Evolutionary conservation across 164 flowering plant species (phyloP), one percentile per base, ranked within the genome.

Genomic region (Stephania japonica): DNA sequence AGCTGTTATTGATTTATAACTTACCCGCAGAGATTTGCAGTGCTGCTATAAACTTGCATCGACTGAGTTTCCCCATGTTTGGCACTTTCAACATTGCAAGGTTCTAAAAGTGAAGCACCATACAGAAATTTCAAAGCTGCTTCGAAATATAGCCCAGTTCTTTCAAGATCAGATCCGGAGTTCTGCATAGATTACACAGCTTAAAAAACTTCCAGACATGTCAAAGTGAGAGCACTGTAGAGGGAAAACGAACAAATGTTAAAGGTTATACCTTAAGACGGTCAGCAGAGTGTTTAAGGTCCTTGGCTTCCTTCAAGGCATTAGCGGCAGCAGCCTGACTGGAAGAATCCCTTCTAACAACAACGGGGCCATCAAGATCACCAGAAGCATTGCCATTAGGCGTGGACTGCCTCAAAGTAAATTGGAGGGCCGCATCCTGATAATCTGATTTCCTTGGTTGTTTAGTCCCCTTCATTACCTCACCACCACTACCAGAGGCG

Each of bases 21-120:
- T 86, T 88, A 95, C 99, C 84, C 89, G 93, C 94, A 90, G n/a
- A 95, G 86, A 74, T 81, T 87, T 75, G 97, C 99, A 49, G 99
- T 95, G 83, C 87, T 86, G 72, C 88, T 84, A 73, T 93, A 95
- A 19, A 87, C 80, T 73, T 81, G 83, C 81, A 79, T 80, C 41
- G 91, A 85, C 73, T 85, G 95, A 69, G 77, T 76, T 19, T 92
- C 98, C 73, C 85, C 86, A 71, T 87, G 86, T 69, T 86, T 92
- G 68, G 86, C 80, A 83, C 76, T 84, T 76, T 88, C 97, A 73
- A 42, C 80, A 81, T 79, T 78, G 78, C 82, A 64, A 65, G 86
- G 81, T 81, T 93, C 99, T 59, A 89, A 80, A 50, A 92, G 79
- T 63, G 90, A 92, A 21, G 97, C 97, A 59, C 87, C 94, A 76